Evolutionary conservation across 495 filamentous ascomycete species (phyloP).

Genomic region (Aspergillus homomorphus): DNA sequence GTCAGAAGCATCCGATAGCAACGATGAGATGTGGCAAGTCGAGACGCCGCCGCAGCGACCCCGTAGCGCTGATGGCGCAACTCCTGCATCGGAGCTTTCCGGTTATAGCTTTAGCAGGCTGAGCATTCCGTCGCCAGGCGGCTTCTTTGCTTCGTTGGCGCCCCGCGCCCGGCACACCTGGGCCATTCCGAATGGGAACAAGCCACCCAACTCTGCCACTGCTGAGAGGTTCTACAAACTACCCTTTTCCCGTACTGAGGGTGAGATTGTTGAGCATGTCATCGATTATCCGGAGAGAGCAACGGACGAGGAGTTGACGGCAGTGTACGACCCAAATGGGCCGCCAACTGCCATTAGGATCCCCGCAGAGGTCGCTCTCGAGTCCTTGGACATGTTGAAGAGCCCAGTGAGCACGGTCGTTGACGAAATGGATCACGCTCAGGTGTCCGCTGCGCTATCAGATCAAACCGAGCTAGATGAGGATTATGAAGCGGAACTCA

Average conservation of each 20-base stretch:
- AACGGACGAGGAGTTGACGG: constrained; percentile 43
- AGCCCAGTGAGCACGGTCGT: constrained; percentile 27
- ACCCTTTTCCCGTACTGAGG: constrained; percentile 59
- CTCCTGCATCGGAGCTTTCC: constrained; percentile 47
- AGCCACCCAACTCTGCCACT: constrained; percentile 71
- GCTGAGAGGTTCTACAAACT: constrained; percentile 81
- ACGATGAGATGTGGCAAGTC: constrained; percentile 48
- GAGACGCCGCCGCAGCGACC: constrained; percentile 28
- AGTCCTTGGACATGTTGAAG: constrained; percentile 20
- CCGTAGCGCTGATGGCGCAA: constrained; percentile 42
- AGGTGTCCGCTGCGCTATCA: constrained; percentile 27
- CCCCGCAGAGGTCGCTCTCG: constrained; percentile 27
- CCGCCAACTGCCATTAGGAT: constrained; percentile 61
- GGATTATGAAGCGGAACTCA: constrained; percentile 63
- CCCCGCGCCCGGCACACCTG: constrained; percentile 73
- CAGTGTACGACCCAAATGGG: constrained; percentile 50
- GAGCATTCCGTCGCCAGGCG: constrained; percentile 83
- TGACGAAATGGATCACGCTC: constrained; percentile 34
- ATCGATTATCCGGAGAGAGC: constrained; percentile 57
- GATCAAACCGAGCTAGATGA: constrained; percentile 65
- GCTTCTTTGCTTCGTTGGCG: constrained; percentile 83
- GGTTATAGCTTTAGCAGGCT: constrained; percentile 62
- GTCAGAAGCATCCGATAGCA: constrained; percentile 46
- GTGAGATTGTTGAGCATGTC: constrained; percentile 62
- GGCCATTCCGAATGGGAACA: constrained; percentile 46